Conservation (phyloP, 108 stramenopile genomes). For the Mayamaea pseudoterrestris region DNA sequence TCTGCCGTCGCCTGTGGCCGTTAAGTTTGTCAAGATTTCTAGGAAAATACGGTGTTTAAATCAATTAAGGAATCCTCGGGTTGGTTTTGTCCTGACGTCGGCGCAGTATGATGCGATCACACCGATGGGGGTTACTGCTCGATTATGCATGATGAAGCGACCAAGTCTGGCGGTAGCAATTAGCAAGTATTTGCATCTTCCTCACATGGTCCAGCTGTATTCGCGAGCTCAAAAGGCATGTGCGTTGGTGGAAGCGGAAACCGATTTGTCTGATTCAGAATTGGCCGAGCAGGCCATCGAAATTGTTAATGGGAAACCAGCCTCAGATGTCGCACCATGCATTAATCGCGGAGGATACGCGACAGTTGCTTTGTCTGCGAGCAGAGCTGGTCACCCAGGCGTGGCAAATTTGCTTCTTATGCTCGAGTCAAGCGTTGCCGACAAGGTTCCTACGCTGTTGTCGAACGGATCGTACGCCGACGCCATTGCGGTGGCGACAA, state of each 20-base stretch:
- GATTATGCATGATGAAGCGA: slow-evolving; percentile 49
- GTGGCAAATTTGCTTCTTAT: slow-evolving; percentile 66
- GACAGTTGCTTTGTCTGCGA: slow-evolving; percentile 65
- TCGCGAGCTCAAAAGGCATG: slow-evolving; percentile 66
- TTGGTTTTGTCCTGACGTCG: slow-evolving; percentile 77
- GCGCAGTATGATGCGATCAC: slow-evolving; percentile 77
- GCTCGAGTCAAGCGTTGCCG: slow-evolving; percentile 59
- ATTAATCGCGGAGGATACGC: slow-evolving; percentile 68
- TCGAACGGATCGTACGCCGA: slow-evolving; percentile 60
- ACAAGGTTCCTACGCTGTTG: slow-evolving; percentile 74
- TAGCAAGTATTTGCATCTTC: slow-evolving; percentile 50
- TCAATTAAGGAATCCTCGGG: slow-evolving; percentile 53
- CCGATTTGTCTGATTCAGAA: slow-evolving; percentile 35
- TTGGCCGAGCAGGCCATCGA: slow-evolving; percentile 57
- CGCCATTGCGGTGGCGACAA: slow-evolving; percentile 63
- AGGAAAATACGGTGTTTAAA: slow-evolving; percentile 82
- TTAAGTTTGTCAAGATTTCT: slow-evolving; percentile 55
- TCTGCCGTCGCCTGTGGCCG: slow-evolving; percentile 40
- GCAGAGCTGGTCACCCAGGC: slow-evolving; percentile 54
- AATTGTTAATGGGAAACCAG: slow-evolving; percentile 41
- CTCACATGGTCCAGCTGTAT: slow-evolving; percentile 51
- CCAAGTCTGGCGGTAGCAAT: slow-evolving; percentile 63
- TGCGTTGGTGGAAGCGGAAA: slow-evolving; percentile 31
- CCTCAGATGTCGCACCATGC: slow-evolving; percentile 18
- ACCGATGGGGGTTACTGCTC: slow-evolving; percentile 62